Evolutionary conservation across 2,329 filamentous ascomycete genomes (phyloP).

Genomic region (Cryphonectria carpinicola): DNA sequence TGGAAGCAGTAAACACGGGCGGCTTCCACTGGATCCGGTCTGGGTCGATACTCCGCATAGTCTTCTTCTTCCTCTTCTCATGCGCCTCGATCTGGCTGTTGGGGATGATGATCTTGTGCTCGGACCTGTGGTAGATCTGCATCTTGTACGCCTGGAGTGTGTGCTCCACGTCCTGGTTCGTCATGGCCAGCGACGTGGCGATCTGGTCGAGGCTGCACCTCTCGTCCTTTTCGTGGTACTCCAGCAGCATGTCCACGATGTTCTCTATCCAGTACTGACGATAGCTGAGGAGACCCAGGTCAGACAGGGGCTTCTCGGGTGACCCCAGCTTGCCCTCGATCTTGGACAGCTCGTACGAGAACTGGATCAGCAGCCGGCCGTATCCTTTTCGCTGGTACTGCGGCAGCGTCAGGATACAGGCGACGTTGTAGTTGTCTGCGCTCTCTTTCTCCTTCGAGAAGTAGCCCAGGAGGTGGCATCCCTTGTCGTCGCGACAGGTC

Average conservation of each 20-base stretch:
- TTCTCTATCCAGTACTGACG: constrained; percentile 98
- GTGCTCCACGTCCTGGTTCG: constrained; percentile 94
- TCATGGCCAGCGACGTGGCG: constrained; percentile 83
- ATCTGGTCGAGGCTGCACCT: constrained; percentile 86
- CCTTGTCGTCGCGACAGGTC: constrained; percentile 85
- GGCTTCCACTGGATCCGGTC: constrained; percentile 90
- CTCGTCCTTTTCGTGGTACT: constrained; percentile 67
- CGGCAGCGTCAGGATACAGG: constrained; percentile 94
- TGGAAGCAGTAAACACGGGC: constrained; percentile 88
- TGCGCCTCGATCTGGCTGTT: constrained; percentile 79
- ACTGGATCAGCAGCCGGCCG: constrained; percentile 90
- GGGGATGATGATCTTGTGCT: constrained; percentile 93
- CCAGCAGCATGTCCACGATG: constrained; percentile 83
- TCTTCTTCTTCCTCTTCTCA: constrained; percentile 83
- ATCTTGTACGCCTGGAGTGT: constrained; percentile 93
- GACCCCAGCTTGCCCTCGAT: constrained; percentile 94
- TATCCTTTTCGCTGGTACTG: constrained; percentile 97
- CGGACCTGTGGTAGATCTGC: constrained; percentile 93
- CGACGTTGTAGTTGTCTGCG: constrained; percentile 95
- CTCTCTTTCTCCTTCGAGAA: constrained; percentile 99
- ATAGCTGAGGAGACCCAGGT: constrained; percentile 91
- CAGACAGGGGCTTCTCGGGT: constrained; percentile 93
- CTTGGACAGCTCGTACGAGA: constrained; percentile 95
- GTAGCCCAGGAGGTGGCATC: constrained; percentile 97
- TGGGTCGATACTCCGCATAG: constrained; percentile 74